Conservation (phyloP, 495 filamentous ascomycete genomes). For the Cairneyella variabilis region DNA sequence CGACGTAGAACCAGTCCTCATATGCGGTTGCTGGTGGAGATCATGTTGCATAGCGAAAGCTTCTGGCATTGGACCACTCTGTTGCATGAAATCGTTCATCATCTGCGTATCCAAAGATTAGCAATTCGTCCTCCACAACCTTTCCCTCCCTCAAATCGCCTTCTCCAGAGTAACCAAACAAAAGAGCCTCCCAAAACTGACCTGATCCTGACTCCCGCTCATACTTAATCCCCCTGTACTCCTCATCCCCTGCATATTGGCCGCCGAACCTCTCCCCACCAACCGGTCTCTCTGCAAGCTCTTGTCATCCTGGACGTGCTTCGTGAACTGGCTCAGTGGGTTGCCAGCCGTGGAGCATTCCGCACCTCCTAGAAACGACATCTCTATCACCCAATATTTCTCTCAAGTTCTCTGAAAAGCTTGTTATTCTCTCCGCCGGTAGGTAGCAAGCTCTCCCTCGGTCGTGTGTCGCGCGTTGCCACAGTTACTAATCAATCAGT, state of each 20-base stretch:
- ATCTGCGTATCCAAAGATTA: slow-evolving; percentile 46
- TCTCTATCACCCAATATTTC: slow-evolving; percentile 30
- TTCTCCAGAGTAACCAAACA: background rate
- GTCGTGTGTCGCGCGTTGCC: too few species aligned
- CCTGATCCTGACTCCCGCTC: slow-evolving; percentile 60
- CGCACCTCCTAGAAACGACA: slow-evolving; percentile 93
- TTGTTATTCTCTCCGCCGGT: too few species aligned
- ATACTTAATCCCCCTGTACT: slow-evolving; percentile 41
- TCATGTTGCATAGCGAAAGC: slow-evolving; percentile 51
- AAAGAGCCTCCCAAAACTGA: slow-evolving; percentile 29
- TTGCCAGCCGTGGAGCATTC: slow-evolving; percentile 97
- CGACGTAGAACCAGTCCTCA: slow-evolving; percentile 54
- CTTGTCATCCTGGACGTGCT: slow-evolving; percentile 92
- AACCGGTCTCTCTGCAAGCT: slow-evolving; percentile 86
- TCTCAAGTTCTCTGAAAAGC: background rate
- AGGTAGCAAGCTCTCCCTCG: too few species aligned
- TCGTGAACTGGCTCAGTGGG: slow-evolving; percentile 93
- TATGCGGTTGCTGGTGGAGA: slow-evolving; percentile 53
- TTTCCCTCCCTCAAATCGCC: background rate
- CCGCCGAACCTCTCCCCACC: slow-evolving; percentile 60
- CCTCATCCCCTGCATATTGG: slow-evolving; percentile 60
- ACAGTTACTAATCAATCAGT: too few species aligned
- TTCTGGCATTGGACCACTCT: slow-evolving; percentile 53
- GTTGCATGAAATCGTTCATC: slow-evolving; percentile 90
- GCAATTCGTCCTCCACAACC: background rate